Base-by-base conservation (phyloP, 495 filamentous ascomycete genomes). In the Daldinia loculata region DNA sequence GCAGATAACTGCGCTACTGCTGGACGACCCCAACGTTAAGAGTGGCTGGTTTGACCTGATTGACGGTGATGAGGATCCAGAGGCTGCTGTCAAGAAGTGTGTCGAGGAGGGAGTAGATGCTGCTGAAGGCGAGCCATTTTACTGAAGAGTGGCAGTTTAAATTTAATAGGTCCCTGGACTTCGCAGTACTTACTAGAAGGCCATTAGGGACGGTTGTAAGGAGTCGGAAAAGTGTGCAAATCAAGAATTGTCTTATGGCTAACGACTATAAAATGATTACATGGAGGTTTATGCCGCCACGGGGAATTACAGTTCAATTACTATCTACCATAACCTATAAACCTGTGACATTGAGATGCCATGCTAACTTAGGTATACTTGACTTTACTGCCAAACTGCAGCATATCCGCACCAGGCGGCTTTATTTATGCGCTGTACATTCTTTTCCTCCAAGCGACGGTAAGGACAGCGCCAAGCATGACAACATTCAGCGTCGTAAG, bases 1-100 rank as follows among this genome's bases (percentile, higher is more conserved):
- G 14, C 83, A 85, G 63, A 85, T 92, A 43, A 87, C 87, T 24
- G 90, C 88, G 72, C 72, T 74, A 81, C 80, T 95, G 76, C 77
- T 95, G 65, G 88, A 89, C 34, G 79, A 78, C 19, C 85, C 84
- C 6, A 85, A 86, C 58, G 73, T 80, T 4, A 79, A 73, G 66
- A 84, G 66, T 26, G 69, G 66, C 4, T 86, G 84, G 83, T 27
- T 86, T 52, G 84, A 86, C 61, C 68, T 84, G 74, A 34, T 84
- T 17, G 80, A 84, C 65, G 87, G 84, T 2, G 86, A 89, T 3
- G 86, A 92, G 36, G 77, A 76, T 0, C 81, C 90, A 51, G 83
- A 83, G 22, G 81, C 78, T n/a, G 92, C 89, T 9, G 90, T 95
- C 3, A 82, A 87, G 77, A 85, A 86, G 76, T 86, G 89, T 61